phyloP scores from a whole-genome alignment of 2,329 filamentous ascomycete species.

The Graphilbum fragrans region DNA sequence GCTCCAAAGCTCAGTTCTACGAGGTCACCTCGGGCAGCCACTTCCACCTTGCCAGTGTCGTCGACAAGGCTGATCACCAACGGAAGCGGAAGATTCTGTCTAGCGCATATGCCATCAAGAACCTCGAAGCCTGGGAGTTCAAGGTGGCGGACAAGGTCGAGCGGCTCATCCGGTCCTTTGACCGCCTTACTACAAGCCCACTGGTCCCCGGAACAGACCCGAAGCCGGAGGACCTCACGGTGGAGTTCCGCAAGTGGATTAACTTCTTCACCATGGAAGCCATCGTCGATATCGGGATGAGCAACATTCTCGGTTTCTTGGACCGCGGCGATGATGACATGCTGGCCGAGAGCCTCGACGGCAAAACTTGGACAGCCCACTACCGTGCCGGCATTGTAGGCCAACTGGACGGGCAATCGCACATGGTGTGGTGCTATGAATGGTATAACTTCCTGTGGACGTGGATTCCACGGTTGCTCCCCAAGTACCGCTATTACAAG shows the following conservation, averaged over 20 bases:
- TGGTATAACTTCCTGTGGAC: conserved; percentile 28
- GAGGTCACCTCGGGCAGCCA: conserved; percentile 31
- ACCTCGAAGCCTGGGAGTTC: conserved; percentile 40
- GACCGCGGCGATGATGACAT: conserved; percentile 29
- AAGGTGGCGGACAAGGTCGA: conserved; percentile 39
- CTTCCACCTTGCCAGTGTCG: conserved; percentile 37
- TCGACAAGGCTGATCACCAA: conserved; percentile 37
- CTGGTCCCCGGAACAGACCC: conserved; percentile 17
- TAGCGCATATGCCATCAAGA: conserved; percentile 38
- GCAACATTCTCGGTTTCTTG: conserved; percentile 32
- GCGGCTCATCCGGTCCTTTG: conserved; percentile 29
- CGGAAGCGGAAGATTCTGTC: conserved; percentile 37
- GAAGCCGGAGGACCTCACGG: conserved; percentile 24
- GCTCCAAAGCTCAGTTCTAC: conserved; percentile 37
- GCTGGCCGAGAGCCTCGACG: conserved; percentile 31
- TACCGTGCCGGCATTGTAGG: conserved; percentile 39
- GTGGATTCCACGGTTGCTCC: too few species aligned
- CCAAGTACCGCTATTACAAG: too few species aligned
- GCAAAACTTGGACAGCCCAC: conserved; percentile 29
- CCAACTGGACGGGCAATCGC: conserved; percentile 35
- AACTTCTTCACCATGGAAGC: conserved; percentile 32
- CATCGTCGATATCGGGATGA: conserved; percentile 36
- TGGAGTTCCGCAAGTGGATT: conserved; percentile 38
- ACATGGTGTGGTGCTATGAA: conserved; percentile 35
- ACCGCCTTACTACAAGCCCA: conserved; percentile 26